Conservation (phyloP, 2,329 filamentous ascomycete species). For the Thielaviopsis populi region DNA sequence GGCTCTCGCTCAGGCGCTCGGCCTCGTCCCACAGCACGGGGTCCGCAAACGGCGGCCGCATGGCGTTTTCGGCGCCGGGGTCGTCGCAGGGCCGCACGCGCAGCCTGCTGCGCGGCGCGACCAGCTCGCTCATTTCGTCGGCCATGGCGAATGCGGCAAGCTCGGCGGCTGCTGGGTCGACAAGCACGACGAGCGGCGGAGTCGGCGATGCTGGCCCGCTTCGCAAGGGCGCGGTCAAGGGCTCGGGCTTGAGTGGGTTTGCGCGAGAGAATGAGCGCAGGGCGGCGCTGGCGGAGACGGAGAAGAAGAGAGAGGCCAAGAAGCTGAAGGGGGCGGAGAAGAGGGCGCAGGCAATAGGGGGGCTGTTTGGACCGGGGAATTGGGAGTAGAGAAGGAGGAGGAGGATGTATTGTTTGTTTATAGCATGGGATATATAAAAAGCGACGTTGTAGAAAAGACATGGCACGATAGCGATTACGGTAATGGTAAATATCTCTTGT, state of each 20-base stretch:
- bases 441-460: background rate
- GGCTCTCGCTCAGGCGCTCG: slow-evolving; percentile 52
- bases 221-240: slow-evolving; percentile 45
- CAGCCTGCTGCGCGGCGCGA: slow-evolving; percentile 54
- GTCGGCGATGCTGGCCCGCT: slow-evolving; percentile 36
- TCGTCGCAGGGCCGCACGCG: slow-evolving; percentile 43
- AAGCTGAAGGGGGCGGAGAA: slow-evolving; percentile 43
- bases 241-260: slow-evolving; percentile 45
- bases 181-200: slow-evolving; percentile 13
- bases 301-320: slow-evolving; percentile 42
- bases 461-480: background rate
- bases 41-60: slow-evolving; percentile 27
- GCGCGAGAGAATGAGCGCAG: slow-evolving; percentile 43
- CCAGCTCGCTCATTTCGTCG: slow-evolving; percentile 40
- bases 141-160: slow-evolving; percentile 20
- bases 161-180: slow-evolving; percentile 5
- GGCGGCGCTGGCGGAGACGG: slow-evolving; percentile 39
- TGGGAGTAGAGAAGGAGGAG: slow-evolving; percentile 30
- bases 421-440: background rate
- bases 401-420: slow-evolving; percentile 4
- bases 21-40: slow-evolving; percentile 25
- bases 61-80: slow-evolving; percentile 41
- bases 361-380: slow-evolving; percentile 41
- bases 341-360: slow-evolving; percentile 41
- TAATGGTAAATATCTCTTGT: background rate